Evolutionary conservation across 2,329 filamentous ascomycete species (phyloP).

Genomic region (Fusarium proliferatum): DNA sequence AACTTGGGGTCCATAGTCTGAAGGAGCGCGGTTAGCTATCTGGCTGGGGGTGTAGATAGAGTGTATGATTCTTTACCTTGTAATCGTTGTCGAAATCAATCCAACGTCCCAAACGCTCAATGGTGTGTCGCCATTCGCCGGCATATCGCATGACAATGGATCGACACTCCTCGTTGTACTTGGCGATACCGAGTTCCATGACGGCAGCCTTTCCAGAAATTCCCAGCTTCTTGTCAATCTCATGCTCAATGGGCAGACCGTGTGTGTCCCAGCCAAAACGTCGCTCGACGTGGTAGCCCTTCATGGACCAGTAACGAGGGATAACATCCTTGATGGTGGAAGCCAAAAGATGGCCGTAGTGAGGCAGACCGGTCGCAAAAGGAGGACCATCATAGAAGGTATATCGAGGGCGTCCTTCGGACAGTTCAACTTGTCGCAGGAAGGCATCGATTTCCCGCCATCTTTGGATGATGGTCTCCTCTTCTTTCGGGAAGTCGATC

Average conservation of each 20-base stretch:
- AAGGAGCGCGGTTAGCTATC: slow-evolving; percentile 14
- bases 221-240: slow-evolving; percentile 95
- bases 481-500: slow-evolving; percentile 92
- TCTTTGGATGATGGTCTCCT: slow-evolving; percentile 83
- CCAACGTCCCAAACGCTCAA: slow-evolving; percentile 92
- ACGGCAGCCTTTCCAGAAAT: slow-evolving; percentile 91
- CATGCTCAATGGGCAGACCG: slow-evolving; percentile 93
- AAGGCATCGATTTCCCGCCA: slow-evolving; percentile 97
- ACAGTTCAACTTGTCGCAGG: slow-evolving; percentile 84
- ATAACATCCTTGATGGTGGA: slow-evolving; percentile 99
- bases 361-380: slow-evolving; percentile 77
- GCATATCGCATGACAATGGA: slow-evolving; percentile 94
- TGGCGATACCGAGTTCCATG: slow-evolving; percentile 83
- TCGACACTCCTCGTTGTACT: slow-evolving; percentile 92
- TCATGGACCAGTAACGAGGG: slow-evolving; percentile 97
- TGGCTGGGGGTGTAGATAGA: too few species aligned
- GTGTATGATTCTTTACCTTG: slow-evolving; percentile 66
- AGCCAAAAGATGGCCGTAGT: slow-evolving; percentile 80
- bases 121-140: slow-evolving; percentile 85
- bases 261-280: slow-evolving; percentile 97
- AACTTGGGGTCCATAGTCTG: slow-evolving; percentile 93
- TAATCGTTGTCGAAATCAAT: slow-evolving; percentile 99
- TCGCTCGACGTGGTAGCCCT: slow-evolving; percentile 90
- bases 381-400: slow-evolving; percentile 94
- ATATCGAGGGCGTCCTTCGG: slow-evolving; percentile 83